phyloP scores from a whole-genome alignment of 1,139 yeast species.

The Pichia sp. region DNA sequence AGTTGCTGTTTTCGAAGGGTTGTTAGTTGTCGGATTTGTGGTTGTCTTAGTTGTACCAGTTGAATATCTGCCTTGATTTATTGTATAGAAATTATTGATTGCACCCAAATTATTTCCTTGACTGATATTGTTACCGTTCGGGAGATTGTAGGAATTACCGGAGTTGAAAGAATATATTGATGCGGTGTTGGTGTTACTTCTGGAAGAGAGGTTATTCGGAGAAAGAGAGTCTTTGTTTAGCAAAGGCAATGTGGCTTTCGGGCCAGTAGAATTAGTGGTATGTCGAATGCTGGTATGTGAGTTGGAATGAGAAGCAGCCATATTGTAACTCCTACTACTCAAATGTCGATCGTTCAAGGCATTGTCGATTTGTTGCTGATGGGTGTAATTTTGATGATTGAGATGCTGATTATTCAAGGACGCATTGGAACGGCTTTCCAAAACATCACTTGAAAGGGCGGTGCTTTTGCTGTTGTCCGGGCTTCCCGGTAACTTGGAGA shows the following conservation, averaged over 20 bases:
- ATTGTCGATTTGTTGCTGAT: background rate
- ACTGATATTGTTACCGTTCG: background rate
- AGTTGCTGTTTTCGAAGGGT: background rate
- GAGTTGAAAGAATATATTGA: background rate
- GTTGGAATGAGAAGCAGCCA: background rate
- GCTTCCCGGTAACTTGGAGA: too few species aligned
- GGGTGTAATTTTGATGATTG: slow-evolving; percentile 1
- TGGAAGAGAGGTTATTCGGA: background rate
- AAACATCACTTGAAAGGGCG: too few species aligned
- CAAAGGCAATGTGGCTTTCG: background rate
- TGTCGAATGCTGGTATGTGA: background rate
- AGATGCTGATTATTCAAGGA: background rate
- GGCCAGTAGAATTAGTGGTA: background rate
- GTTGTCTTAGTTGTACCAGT: too few species aligned
- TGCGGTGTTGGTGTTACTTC: background rate
- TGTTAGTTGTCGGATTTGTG: background rate
- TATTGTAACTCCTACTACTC: background rate
- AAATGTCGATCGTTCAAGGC: background rate
- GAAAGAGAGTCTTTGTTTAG: background rate
- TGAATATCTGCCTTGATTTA: background rate
- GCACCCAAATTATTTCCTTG: background rate
- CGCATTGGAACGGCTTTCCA: too few species aligned
- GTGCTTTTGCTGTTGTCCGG: too few species aligned
- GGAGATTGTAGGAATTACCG: background rate
- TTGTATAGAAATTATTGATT: background rate